Conservation (phyloP, 495 filamentous ascomycete species). For the Penicillium crystallinum region DNA sequence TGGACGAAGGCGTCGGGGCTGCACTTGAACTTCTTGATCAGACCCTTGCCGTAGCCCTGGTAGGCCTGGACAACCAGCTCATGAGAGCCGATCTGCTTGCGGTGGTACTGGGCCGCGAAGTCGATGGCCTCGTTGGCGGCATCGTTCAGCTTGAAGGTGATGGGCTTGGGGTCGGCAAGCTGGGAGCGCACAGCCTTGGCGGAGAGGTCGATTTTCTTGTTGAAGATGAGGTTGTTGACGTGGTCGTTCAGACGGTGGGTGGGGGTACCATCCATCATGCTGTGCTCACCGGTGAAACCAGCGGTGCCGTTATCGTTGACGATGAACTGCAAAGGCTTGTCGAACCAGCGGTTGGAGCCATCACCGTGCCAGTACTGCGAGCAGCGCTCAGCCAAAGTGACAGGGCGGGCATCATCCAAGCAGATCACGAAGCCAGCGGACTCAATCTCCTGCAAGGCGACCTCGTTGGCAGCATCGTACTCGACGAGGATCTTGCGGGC, state of each 20-base stretch:
- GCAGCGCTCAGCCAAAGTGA: constrained; percentile 93
- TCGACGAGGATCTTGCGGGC: constrained; percentile 71
- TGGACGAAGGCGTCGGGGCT: constrained; percentile 97
- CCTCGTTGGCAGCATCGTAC: constrained; percentile 69
- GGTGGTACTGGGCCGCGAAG: constrained; percentile 69
- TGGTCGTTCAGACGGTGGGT: constrained; percentile 96
- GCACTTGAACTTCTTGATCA: constrained; percentile 99
- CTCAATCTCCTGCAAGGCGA: constrained; percentile 75
- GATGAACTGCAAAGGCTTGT: constrained; percentile 98
- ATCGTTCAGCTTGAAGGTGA: constrained; percentile 73
- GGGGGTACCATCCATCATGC: constrained; percentile 99
- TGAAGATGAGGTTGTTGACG: constrained; percentile 81
- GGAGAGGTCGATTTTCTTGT: constrained; percentile 84
- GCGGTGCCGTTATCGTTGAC: constrained; percentile 97
- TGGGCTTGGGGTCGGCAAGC: constrained; percentile 70
- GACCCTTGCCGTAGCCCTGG: constrained; percentile 95
- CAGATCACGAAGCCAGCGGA: constrained; percentile 89
- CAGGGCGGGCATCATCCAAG: constrained; percentile 85
- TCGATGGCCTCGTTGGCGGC: constrained; percentile 70
- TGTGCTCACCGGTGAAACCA: constrained; percentile 98
- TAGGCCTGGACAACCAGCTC: constrained; percentile 91
- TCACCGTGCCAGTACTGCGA: constrained; percentile 98
- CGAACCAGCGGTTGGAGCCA: constrained; percentile 93
- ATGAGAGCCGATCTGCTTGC: constrained; percentile 73
- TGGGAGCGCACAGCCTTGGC: constrained; percentile 69